Conservation (phyloP, 2,329 filamentous ascomycete species). For the Paraconiothyrium brasiliense region DNA sequence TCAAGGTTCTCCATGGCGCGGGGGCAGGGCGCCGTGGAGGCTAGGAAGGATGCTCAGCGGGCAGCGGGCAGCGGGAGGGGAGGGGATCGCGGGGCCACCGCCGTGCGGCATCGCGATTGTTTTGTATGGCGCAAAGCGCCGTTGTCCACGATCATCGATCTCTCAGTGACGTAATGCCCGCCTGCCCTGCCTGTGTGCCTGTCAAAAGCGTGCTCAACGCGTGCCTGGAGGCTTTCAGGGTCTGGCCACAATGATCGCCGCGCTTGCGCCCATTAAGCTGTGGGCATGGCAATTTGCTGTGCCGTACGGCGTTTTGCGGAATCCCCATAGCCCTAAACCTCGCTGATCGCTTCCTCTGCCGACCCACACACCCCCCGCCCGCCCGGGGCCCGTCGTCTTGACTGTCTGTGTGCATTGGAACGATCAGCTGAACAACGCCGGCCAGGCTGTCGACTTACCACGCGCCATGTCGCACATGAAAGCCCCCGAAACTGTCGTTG, state of each 20-base stretch:
- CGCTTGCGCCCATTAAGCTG: background rate
- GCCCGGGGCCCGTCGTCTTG: no score
- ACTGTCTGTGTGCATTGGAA: no score
- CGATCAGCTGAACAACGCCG: background rate
- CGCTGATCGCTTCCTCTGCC: no score
- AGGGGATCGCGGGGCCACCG: background rate
- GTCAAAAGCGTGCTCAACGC: background rate
- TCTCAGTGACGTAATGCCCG: background rate
- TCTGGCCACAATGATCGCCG: background rate
- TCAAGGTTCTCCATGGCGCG: conserved; percentile 43
- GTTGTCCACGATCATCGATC: background rate
- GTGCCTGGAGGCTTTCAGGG: background rate
- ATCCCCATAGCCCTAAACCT: no score
- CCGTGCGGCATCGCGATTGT: background rate
- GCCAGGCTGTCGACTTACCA: background rate
- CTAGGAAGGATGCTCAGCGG: background rate
- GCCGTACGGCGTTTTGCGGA: no score
- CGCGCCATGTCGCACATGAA: background rate
- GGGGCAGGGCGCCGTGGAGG: conserved; percentile 7
- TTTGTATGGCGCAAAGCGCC: conserved; percentile 1
- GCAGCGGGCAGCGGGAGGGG: background rate
- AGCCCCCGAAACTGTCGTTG: conserved; percentile 3
- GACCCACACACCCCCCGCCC: no score
- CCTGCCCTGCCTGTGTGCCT: background rate
- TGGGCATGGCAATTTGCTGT: no score